These are phyloP conservation scores for Tolypocladium sp. DNA, from an alignment of 2,329 filamentous ascomycete genomes.

Conservation along the genomic window DNA sequence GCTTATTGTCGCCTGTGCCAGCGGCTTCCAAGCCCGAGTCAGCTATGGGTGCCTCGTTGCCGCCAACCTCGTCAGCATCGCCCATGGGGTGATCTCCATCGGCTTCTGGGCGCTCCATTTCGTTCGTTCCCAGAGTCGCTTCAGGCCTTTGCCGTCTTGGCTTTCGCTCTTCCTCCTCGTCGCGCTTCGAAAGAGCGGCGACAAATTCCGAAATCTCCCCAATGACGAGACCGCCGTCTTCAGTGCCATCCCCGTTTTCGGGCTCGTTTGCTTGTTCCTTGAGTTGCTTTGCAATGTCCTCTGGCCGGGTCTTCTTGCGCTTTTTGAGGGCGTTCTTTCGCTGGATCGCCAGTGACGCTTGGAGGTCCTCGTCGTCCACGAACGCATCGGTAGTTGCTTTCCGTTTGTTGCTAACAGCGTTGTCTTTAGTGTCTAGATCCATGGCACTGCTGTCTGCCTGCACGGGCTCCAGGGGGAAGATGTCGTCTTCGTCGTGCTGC, in stretches of 20 bases:
- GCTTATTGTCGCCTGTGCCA: conserved; percentile 50
- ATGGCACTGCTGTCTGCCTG: conserved; percentile 45
- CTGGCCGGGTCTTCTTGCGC: conserved; percentile 75
- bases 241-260: conserved; percentile 31
- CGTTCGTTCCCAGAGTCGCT: neutral
- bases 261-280: conserved; percentile 50
- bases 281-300: conserved; percentile 78
- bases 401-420: conserved; percentile 46
- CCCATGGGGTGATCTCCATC: conserved; percentile 18
- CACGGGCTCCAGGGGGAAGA: conserved; percentile 35
- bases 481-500: conserved; percentile 52
- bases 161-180: conserved; percentile 45
- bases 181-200: conserved; percentile 67
- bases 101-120: neutral
- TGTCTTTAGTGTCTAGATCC: conserved; percentile 62
- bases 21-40: conserved; percentile 8
- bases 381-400: conserved; percentile 59
- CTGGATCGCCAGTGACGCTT: conserved; percentile 76
- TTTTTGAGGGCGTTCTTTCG: conserved; percentile 81
- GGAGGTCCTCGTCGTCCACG: conserved; percentile 87
- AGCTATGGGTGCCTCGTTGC: conserved; percentile 6
- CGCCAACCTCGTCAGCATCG: conserved; percentile 23
- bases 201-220: conserved; percentile 96
- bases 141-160: conserved; percentile 28
- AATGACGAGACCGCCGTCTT: conserved; percentile 64